phyloP scores from a whole-genome alignment of 371 early-diverging fungal genomes.

The Coemansia sp. region DNA sequence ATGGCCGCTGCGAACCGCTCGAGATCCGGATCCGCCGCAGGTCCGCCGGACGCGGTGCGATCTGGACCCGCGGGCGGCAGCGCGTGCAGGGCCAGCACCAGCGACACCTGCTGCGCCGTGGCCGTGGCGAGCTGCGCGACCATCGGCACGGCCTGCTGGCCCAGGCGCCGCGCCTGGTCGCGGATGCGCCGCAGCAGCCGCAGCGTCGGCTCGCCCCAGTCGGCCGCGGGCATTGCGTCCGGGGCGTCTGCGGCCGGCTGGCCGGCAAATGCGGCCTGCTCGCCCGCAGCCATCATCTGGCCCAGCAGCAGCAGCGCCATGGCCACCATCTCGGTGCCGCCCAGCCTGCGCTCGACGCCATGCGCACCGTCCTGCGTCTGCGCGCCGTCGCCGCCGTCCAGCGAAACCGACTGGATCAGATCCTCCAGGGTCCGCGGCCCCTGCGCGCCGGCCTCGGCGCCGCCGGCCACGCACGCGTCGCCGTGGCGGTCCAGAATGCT shows the following conservation, averaged over 20 bases:
- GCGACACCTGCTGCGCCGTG: constrained; percentile 7
- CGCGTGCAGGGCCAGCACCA: constrained; percentile 31
- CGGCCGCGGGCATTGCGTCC: constrained; percentile 5
- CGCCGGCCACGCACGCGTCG: neutral
- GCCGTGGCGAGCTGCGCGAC: constrained; percentile 6
- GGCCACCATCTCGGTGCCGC: constrained; percentile 59
- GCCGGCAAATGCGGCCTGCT: constrained; percentile 19
- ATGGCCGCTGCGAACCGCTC: constrained; percentile 70
- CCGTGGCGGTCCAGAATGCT: constrained; percentile 58
- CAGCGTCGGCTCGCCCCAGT: constrained; percentile 20
- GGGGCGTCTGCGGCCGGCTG: neutral
- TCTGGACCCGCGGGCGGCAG: neutral
- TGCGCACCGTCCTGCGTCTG: constrained; percentile 13
- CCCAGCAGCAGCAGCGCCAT: constrained; percentile 60
- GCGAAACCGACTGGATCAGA: constrained; percentile 10
- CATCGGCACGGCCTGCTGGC: neutral
- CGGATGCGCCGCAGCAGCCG: constrained; percentile 30
- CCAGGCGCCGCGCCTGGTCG: constrained; percentile 11
- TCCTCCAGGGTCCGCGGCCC: constrained; percentile 7
- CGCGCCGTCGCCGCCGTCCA: neutral
- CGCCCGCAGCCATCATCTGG: constrained; percentile 55
- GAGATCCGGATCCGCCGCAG: constrained; percentile 39
- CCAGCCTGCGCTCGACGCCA: constrained; percentile 50
- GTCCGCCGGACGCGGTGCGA: too few species aligned
- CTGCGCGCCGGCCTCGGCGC: neutral